phyloP scores from a whole-genome alignment of 2,329 filamentous ascomycete genomes.

The Coleophoma eucalyptorum region DNA sequence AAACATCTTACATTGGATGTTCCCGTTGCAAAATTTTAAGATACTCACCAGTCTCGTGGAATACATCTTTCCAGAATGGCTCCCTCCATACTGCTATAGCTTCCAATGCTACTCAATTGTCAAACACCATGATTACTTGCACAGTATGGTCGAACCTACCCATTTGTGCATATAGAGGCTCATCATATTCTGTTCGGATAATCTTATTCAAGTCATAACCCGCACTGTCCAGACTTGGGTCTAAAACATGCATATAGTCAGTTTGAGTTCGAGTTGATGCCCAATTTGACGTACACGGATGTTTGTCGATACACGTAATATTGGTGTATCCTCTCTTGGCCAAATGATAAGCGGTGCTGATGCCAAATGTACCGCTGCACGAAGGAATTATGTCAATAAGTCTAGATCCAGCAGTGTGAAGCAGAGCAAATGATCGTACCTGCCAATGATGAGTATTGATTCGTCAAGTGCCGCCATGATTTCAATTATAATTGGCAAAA shows the following conservation, averaged over 20 bases:
- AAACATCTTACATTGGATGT: neutral
- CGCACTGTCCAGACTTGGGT: slow-evolving; percentile 6
- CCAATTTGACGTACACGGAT: slow-evolving; percentile 31
- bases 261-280: neutral
- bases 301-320: slow-evolving; percentile 44
- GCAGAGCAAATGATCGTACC: neutral
- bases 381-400: neutral
- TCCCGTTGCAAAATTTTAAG: neutral
- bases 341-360: slow-evolving; percentile 37
- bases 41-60: slow-evolving; percentile 8
- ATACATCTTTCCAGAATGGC: slow-evolving; percentile 5
- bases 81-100: slow-evolving; percentile 7
- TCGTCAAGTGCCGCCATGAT: neutral
- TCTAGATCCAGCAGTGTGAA: neutral
- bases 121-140: neutral
- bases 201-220: slow-evolving; percentile 40
- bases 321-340: slow-evolving; percentile 37
- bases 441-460: slow-evolving; percentile 4
- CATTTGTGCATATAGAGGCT: slow-evolving; percentile 9
- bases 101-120: slow-evolving; percentile 1
- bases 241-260: neutral
- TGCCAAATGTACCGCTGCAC: slow-evolving; percentile 30
- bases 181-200: slow-evolving; percentile 38
- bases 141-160: neutral
- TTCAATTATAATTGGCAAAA: neutral